phyloP scores from a whole-genome alignment of 2,329 filamentous ascomycete genomes.

The Eurotiales sp. region DNA sequence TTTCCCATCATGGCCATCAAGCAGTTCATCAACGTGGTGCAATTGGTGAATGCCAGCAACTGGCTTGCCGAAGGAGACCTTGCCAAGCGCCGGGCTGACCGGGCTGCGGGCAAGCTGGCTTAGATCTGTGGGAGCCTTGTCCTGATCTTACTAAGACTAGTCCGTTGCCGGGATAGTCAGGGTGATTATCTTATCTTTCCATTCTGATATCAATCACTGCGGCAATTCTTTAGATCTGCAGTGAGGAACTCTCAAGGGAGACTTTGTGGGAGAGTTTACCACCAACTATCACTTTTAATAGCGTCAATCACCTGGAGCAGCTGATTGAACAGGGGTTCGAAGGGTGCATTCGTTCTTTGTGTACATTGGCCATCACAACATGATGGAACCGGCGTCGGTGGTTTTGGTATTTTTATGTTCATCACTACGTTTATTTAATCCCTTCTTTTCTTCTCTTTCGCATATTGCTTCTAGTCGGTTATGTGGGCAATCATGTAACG shows the following conservation, averaged over 20 bases:
- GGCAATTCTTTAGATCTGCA: neutral
- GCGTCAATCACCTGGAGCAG: constrained; percentile 8
- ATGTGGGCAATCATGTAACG: neutral
- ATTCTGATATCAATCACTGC: neutral
- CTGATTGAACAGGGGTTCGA: neutral
- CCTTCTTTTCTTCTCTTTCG: constrained; percentile 12
- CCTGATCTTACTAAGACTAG: neutral
- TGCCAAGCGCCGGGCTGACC: constrained; percentile 54
- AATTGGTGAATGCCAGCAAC: constrained; percentile 87
- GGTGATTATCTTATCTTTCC: neutral
- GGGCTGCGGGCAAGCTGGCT: constrained; percentile 30
- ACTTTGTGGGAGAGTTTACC: neutral
- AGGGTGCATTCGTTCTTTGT: neutral
- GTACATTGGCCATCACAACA: constrained; percentile 11
- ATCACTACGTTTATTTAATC: constrained; percentile 14
- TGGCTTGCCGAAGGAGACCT: constrained; percentile 92
- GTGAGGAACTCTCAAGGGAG: neutral
- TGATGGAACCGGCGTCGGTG: constrained; percentile 11
- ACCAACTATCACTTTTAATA: constrained; percentile 14
- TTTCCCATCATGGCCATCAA: constrained; percentile 86
- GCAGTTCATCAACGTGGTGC: constrained; percentile 90
- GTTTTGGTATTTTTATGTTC: constrained; percentile 2
- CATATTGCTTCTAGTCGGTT: neutral
- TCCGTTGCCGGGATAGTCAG: neutral
- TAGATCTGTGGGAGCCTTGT: neutral